phyloP scores from a whole-genome alignment of 768 basidiomycete genomes.

The Udeniomyces megalosporus region DNA sequence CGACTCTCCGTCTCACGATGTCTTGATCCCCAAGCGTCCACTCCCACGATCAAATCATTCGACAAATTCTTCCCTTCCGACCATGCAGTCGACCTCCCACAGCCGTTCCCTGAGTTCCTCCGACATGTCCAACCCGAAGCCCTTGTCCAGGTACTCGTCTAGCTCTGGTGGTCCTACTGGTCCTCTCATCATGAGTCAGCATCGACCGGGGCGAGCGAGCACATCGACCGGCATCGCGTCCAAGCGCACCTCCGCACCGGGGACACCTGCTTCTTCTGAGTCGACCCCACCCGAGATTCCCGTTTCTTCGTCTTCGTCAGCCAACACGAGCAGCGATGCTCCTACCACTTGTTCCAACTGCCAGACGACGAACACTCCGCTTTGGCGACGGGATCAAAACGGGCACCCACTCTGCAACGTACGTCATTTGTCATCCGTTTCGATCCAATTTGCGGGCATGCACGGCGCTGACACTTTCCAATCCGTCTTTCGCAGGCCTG shows the following conservation, averaged over 20 bases:
- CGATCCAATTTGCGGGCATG: background rate
- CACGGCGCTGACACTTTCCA: background rate
- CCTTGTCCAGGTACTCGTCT: background rate
- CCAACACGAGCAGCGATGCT: slow-evolving; percentile 28
- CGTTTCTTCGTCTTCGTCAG: slow-evolving; percentile 47
- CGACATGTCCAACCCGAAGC: background rate
- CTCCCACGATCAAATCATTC: background rate
- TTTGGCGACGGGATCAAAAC: slow-evolving; percentile 84
- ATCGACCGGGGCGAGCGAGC: too few relatives aligned
- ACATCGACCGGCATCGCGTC: too few relatives aligned
- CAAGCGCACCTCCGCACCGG: slow-evolving; percentile 11
- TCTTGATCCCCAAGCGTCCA: background rate
- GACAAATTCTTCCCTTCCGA: too few relatives aligned
- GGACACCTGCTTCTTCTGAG: slow-evolving; percentile 1
- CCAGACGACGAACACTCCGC: slow-evolving; percentile 82
- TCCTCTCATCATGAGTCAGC: background rate
- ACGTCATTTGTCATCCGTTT: slow-evolving; percentile 12
- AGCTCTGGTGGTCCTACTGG: background rate
- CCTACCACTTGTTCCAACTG: slow-evolving; percentile 88
- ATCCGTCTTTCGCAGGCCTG: slow-evolving; percentile 46
- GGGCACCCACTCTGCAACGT: slow-evolving; percentile 73
- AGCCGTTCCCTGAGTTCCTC: too few relatives aligned
- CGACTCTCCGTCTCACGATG: background rate
- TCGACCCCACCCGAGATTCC: slow-evolving; percentile 18
- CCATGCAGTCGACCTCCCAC: too few relatives aligned